Conservation (phyloP, 257 asterid genomes). For the Linaria vulgaris region DNA sequence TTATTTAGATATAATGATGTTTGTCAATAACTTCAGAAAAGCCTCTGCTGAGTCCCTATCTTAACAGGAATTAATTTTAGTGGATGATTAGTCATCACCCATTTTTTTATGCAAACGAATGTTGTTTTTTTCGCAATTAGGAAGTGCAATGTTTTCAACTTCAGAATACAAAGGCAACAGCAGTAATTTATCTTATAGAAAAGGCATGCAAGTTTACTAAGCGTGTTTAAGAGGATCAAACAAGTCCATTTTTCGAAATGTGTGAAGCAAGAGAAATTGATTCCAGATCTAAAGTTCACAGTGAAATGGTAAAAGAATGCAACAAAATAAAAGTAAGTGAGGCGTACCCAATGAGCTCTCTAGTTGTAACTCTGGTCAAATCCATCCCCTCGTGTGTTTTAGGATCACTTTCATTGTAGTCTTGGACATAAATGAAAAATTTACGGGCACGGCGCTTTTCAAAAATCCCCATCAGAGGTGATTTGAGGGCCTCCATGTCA, state of each 20-base stretch:
- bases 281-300: constrained; percentile 2
- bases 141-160: neutral
- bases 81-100: neutral
- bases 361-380: constrained; percentile 74
- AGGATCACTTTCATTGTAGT: constrained; percentile 77
- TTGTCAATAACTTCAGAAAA: neutral
- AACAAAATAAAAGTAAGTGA: constrained; percentile 19
- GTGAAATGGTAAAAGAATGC: constrained; percentile 1
- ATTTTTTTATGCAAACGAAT: neutral
- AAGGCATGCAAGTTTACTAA: neutral
- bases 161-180: neutral
- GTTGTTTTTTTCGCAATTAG: neutral
- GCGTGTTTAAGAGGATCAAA: neutral
- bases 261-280: neutral
- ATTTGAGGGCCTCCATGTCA: constrained; percentile 95
- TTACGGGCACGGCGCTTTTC: constrained; percentile 97
- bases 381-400: constrained; percentile 95
- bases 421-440: constrained; percentile 90
- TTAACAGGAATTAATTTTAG: neutral
- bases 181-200: neutral
- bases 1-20: neutral
- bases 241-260: neutral
- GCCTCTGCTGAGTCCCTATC: neutral
- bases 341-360: constrained; percentile 80
- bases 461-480: constrained; percentile 96